Percentiles rank a stretch among this genome's conserved stretches.
Evolutionary conservation across 768 basidiomycete species (phyloP).

Genomic region (Boletus sensibilis): DNA sequence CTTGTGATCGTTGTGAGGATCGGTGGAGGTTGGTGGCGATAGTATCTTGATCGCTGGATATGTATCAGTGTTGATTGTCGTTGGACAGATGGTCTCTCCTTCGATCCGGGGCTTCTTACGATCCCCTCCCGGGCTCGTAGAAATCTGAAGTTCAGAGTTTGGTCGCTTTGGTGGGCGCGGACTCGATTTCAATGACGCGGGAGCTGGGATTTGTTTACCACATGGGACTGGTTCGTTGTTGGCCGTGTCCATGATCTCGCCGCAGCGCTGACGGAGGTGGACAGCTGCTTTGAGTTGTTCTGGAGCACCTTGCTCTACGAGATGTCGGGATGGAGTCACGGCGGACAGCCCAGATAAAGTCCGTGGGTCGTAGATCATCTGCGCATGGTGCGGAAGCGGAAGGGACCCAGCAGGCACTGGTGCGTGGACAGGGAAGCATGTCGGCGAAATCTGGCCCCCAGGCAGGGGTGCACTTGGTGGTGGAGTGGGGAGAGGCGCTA

Average conservation of each 20-base stretch:
- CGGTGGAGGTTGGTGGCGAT: background rate
- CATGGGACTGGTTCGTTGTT: background rate
- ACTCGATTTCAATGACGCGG: background rate
- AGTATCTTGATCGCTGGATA: background rate
- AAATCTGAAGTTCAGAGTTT: slow-evolving; percentile 9
- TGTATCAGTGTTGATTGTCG: background rate
- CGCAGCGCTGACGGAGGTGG: background rate
- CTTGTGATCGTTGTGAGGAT: background rate
- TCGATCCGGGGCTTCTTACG: slow-evolving; percentile 24
- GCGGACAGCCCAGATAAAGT: slow-evolving; percentile 2
- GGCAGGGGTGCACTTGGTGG: slow-evolving; percentile 11
- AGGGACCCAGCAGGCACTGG: slow-evolving; percentile 8
- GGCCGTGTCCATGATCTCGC: background rate
- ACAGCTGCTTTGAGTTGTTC: slow-evolving; percentile 1
- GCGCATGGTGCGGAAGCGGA: slow-evolving; percentile 5
- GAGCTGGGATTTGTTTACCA: background rate
- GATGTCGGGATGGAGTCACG: background rate
- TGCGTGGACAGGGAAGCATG: slow-evolving; percentile 11
- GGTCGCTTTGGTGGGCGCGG: slow-evolving; percentile 19
- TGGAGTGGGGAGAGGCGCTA: slow-evolving; percentile 22
- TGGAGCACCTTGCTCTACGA: background rate
- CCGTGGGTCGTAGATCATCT: background rate
- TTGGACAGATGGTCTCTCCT: background rate
- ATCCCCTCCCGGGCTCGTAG: slow-evolving; percentile 8
- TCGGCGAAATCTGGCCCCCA: slow-evolving; percentile 7